Conservation (phyloP, 148 eudicot genomes). For the Arbutus unedo region DNA sequence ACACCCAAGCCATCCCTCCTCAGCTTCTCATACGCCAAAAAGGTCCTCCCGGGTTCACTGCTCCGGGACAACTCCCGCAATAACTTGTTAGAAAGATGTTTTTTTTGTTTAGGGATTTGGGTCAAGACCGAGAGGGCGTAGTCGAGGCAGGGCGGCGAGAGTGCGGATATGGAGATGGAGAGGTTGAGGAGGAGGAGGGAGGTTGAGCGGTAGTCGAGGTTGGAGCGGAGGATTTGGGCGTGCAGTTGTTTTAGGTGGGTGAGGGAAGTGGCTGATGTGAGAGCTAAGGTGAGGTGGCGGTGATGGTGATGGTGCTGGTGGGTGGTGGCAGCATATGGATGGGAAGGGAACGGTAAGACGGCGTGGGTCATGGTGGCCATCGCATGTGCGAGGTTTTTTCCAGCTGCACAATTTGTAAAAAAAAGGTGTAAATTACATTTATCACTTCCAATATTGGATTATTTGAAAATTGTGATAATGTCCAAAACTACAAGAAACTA, state of each 20-base stretch:
- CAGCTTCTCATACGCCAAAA: conserved; percentile 26
- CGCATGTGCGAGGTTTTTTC: not conserved
- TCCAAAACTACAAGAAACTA: no score
- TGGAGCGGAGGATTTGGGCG: conserved; percentile 39
- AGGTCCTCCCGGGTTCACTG: conserved; percentile 33
- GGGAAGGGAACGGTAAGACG: conserved; percentile 16
- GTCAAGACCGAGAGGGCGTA: conserved; percentile 40
- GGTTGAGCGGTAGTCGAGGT: conserved; percentile 23
- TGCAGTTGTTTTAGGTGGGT: conserved; percentile 45
- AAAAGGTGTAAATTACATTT: no score
- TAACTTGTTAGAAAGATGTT: conserved; percentile 28
- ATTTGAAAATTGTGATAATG: no score
- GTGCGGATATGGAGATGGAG: conserved; percentile 24
- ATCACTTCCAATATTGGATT: no score
- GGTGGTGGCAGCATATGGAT: conserved; percentile 15
- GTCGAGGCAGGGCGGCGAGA: conserved; percentile 21
- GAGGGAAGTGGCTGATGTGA: conserved; percentile 32
- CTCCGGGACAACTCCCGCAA: conserved; percentile 42
- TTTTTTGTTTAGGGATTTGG: conserved; percentile 25
- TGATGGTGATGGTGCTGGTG: conserved; percentile 21
- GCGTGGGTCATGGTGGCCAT: conserved; percentile 22
- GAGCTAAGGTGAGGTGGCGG: conserved; percentile 26
- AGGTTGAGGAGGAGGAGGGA: conserved; percentile 41
- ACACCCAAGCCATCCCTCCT: conserved; percentile 21
- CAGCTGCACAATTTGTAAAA: not conserved